Percentiles rank a stretch among this genome's conserved stretches.
Conservation (phyloP, 306 rosid genomes). For the Carpinus viminea region DNA sequence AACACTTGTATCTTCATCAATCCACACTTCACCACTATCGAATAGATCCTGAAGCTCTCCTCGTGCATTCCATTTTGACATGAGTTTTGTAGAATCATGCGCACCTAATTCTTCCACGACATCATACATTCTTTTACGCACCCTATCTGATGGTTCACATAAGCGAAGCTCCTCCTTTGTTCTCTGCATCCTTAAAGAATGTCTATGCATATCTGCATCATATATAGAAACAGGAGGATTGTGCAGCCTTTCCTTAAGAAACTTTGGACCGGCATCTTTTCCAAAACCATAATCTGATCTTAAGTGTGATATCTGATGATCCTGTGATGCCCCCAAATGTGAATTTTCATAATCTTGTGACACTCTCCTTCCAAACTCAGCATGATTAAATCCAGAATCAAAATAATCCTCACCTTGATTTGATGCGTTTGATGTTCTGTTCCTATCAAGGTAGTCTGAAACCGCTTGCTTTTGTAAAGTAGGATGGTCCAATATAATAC, state of each 20-base stretch:
- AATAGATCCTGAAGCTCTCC: slow-evolving; percentile 53
- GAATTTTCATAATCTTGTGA: slow-evolving; percentile 51
- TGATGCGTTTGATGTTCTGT: slow-evolving; percentile 46
- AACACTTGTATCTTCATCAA: slow-evolving; percentile 48
- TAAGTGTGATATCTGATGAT: slow-evolving; percentile 35
- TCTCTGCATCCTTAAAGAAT: slow-evolving; percentile 46
- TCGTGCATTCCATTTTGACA: slow-evolving; percentile 44
- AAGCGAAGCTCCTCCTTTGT: slow-evolving; percentile 43
- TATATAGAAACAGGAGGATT: slow-evolving; percentile 44
- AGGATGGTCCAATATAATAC: slow-evolving; percentile 38
- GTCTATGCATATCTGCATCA: slow-evolving; percentile 47
- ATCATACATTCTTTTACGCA: slow-evolving; percentile 58
- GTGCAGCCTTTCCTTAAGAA: slow-evolving; percentile 58
- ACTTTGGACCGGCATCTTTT: slow-evolving; percentile 52
- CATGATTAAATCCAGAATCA: slow-evolving; percentile 42
- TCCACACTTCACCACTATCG: slow-evolving; percentile 63
- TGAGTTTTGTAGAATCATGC: slow-evolving; percentile 42
- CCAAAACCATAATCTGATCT: slow-evolving; percentile 61
- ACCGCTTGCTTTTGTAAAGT: slow-evolving; percentile 38
- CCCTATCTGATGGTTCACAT: slow-evolving; percentile 50
- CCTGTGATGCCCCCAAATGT: slow-evolving; percentile 44
- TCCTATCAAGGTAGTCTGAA: slow-evolving; percentile 52
- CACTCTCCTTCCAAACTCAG: slow-evolving; percentile 48
- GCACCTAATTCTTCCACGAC: slow-evolving; percentile 41
- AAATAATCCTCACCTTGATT: slow-evolving; percentile 51